Conservation (phyloP, 352 stramenopile species). For the Thalassiosira exigua region DNA sequence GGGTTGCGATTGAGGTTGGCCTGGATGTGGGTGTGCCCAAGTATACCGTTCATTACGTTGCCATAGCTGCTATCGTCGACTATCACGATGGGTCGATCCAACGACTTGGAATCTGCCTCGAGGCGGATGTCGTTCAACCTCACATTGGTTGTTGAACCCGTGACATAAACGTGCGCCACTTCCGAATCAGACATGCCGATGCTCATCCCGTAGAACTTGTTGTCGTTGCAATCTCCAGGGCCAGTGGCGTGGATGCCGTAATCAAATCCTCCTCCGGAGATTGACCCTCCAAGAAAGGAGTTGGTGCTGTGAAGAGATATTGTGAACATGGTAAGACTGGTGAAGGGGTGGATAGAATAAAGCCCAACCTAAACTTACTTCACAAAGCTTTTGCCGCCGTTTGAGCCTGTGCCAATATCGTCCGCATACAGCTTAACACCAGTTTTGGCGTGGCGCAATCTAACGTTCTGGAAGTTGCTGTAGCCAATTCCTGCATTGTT, state of each 20-base stretch:
- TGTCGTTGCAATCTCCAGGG: slow-evolving; percentile 48
- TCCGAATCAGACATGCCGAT: slow-evolving; percentile 32
- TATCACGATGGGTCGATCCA: slow-evolving; percentile 39
- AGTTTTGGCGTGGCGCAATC: slow-evolving; percentile 49
- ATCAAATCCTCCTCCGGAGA: slow-evolving; percentile 46
- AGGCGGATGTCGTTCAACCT: slow-evolving; percentile 37
- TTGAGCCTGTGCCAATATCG: too few species aligned
- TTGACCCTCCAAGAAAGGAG: slow-evolving; percentile 38
- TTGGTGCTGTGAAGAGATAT: slow-evolving; percentile 15
- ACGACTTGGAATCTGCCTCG: slow-evolving; percentile 32
- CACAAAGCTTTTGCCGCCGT: slow-evolving; percentile 43
- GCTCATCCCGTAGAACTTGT: slow-evolving; percentile 55
- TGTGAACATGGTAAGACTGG: slow-evolving; percentile 9
- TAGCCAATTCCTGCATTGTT: slow-evolving; percentile 38
- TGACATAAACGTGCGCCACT: slow-evolving; percentile 45
- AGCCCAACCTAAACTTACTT: slow-evolving; percentile 34
- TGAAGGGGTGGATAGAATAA: slow-evolving; percentile 12
- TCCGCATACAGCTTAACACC: slow-evolving; percentile 42
- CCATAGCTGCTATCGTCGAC: slow-evolving; percentile 48
- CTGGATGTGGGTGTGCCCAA: slow-evolving; percentile 49
- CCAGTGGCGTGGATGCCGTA: slow-evolving; percentile 30
- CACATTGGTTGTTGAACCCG: slow-evolving; percentile 50
- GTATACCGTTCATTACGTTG: slow-evolving; percentile 52
- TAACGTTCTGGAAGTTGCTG: slow-evolving; percentile 43
- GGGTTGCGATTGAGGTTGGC: slow-evolving; percentile 51